Percentiles rank a stretch among this genome's conserved stretches.
phyloP scores from a whole-genome alignment of 495 filamentous ascomycete species.

The Neurospora terricola region DNA sequence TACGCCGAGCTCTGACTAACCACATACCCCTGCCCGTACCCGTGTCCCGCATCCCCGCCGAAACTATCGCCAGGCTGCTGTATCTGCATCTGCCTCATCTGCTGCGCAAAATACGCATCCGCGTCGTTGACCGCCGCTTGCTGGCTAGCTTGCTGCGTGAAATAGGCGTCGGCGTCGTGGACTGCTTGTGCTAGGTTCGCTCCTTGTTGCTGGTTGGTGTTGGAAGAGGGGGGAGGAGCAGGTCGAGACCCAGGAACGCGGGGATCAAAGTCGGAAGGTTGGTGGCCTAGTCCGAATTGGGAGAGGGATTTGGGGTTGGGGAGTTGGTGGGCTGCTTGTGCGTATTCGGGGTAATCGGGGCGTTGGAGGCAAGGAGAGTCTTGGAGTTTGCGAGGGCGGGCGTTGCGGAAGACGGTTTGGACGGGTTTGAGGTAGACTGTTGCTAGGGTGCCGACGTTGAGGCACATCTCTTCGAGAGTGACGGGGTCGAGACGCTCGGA shows the following conservation, averaged over 20 bases:
- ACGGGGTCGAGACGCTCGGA: conserved; percentile 75
- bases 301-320: conserved; percentile 32
- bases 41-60: conserved; percentile 30
- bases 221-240: background rate
- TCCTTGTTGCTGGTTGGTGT: conserved; percentile 2
- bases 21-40: conserved; percentile 43
- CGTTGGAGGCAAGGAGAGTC: conserved; percentile 81
- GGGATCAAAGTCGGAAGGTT: conserved; percentile 26
- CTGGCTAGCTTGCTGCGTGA: conserved; percentile 45
- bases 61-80: conserved; percentile 38
- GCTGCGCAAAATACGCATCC: conserved; percentile 75
- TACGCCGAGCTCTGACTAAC: conserved; percentile 55
- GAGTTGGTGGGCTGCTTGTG: conserved; percentile 13
- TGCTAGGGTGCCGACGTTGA: conserved; percentile 87
- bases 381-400: conserved; percentile 51
- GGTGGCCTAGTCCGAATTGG: conserved; percentile 40
- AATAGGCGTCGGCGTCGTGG: conserved; percentile 77
- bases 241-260: conserved; percentile 15
- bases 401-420: conserved; percentile 91
- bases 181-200: conserved; percentile 57
- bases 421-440: conserved; percentile 99
- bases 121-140: conserved; percentile 60
- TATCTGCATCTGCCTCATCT: conserved; percentile 60
- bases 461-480: conserved; percentile 77
- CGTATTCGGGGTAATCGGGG: conserved; percentile 31